Base-by-base conservation (phyloP, 129 eudicot genomes). In the Flaveria trinervia region DNA sequence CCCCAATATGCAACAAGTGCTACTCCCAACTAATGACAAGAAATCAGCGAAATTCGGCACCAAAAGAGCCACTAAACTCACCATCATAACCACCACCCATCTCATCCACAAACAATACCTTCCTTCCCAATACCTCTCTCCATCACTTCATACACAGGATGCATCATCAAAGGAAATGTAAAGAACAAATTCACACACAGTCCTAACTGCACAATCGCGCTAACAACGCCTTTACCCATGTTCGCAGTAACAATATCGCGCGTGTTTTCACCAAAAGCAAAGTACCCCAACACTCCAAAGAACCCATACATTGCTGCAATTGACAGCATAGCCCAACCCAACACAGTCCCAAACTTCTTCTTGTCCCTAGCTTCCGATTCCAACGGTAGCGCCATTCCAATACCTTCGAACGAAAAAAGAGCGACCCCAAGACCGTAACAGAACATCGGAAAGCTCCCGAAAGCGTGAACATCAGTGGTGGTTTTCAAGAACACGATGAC, bases 1-100 rank as follows among this genome's bases (percentile, higher is more conserved):
- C n/a, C 88, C 93, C 70, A 88, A 71, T 23, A 59, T 68, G 62
- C 89, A 83, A 46, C 90, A 88, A 66, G 85, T 84, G 72, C 90
- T 88, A 51, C 93, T 88, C 61, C 93, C 90, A 20, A 88, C 93
- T 71, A 88, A 70, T 3, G 93, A 85, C 72, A 85, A 73, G 50
- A 88, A 88, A 70, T 88, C 93, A 2, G 93, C 80, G 23, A 88
- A 88, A 69, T 88, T 88, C 8, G 93, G 93, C 18, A 86, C 88
- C 57, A 79, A 65, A 60, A 88, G 78, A 9, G 93, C 90, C 74
- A 85, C 86, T 69, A 81, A 86, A 67, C 82, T 74, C 20, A 88
- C 86, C 44, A 65, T 73, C 72, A 88, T 73, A 70, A 88, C 93
- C 77, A 86, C 18, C 70, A 70, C 55, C 90, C 93, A 88, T 79